Evolutionary conservation across 768 basidiomycete species (phyloP), one percentile per base, ranked within the genome.

Genomic region (Termitomyces sp.): DNA sequence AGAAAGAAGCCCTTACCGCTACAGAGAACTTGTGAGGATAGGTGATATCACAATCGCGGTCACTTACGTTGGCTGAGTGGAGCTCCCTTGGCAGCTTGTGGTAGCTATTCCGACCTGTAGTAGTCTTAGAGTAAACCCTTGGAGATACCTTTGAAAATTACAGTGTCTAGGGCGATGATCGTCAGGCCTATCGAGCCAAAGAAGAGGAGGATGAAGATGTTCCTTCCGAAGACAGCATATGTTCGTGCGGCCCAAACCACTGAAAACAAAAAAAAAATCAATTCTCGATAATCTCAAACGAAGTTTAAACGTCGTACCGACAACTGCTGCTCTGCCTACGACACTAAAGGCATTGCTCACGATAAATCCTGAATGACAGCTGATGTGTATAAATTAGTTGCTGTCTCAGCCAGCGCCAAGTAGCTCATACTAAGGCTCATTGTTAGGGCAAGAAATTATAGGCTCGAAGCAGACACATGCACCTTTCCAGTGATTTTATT

Each of bases 401-500:
- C 5, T 33, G 28, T 33, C 48, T 20, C 32, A 33, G 3, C 47
- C 10, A 40, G 6, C 14, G 7, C 24, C 9, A 28, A 30, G 18
- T 42, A 20, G 12, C 26, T 42, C 52, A 16, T 52, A 52, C 52
- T 53, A 20, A 18, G 18, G 14, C 0, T 7, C 1, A 42, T 40
- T 14, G n/a, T 53, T 38, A 53, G 26, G 26, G 13, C 26, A 35
- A n/a, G 1, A 20, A 14, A 12, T n/a, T 40, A 13, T 28, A 24
- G 28, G 16, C 13, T 12, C 20, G 4, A 43, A 52, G 43, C 13
- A 52, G 44, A 40, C 4, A 10, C 8, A 24, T 28, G n/a, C 10
- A 55, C 54, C 56, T 62, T 58, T 63, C 52, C 52, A 42, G 38
- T 40, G 24, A 68, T 61, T 36, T 62, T 63, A 13, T 63, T 59